Percentiles rank a stretch among this genome's conserved stretches.
Evolutionary conservation across 495 filamentous ascomycete species (phyloP).

Genomic region (Aspergillus sclerotioniger): DNA sequence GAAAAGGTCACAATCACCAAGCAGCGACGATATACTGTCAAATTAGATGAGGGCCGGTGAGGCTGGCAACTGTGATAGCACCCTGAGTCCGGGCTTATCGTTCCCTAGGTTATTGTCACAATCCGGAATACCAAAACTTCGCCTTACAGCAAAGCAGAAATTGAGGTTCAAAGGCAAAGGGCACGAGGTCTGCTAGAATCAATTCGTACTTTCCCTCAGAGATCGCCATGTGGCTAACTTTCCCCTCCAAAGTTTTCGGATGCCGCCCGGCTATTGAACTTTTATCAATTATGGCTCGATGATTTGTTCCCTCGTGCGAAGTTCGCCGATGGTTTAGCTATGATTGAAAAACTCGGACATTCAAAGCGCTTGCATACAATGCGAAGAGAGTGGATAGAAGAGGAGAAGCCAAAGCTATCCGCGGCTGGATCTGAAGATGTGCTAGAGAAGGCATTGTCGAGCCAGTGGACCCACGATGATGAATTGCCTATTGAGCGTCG

Average conservation of each 20-base stretch:
- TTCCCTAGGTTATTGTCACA: slow-evolving; percentile 66
- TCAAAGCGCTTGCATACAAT: slow-evolving; percentile 69
- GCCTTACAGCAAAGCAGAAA: slow-evolving; percentile 63
- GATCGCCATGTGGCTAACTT: background rate
- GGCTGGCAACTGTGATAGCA: slow-evolving; percentile 14
- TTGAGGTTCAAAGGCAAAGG: slow-evolving; percentile 89
- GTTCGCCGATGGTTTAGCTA: slow-evolving; percentile 83
- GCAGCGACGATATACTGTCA: slow-evolving; percentile 71
- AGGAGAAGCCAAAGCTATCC: slow-evolving; percentile 43
- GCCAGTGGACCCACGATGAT: background rate
- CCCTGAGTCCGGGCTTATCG: background rate
- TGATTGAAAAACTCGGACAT: slow-evolving; percentile 93
- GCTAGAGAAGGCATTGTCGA: background rate
- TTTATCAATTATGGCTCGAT: slow-evolving; percentile 97
- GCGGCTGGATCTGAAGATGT: slow-evolving; percentile 7
- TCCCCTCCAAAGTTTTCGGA: slow-evolving; percentile 73
- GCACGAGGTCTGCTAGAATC: slow-evolving; percentile 64
- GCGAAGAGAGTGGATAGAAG: slow-evolving; percentile 83
- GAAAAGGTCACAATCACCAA: slow-evolving; percentile 80
- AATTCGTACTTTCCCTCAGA: slow-evolving; percentile 1
- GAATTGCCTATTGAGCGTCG: background rate
- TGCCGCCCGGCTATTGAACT: slow-evolving; percentile 73
- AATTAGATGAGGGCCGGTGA: slow-evolving; percentile 79
- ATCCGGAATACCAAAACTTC: slow-evolving; percentile 79
- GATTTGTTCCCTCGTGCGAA: slow-evolving; percentile 93